These are phyloP conservation scores for Limnanthes douglasii DNA, from an alignment of 345 rosid species.

Conservation along the genomic window DNA sequence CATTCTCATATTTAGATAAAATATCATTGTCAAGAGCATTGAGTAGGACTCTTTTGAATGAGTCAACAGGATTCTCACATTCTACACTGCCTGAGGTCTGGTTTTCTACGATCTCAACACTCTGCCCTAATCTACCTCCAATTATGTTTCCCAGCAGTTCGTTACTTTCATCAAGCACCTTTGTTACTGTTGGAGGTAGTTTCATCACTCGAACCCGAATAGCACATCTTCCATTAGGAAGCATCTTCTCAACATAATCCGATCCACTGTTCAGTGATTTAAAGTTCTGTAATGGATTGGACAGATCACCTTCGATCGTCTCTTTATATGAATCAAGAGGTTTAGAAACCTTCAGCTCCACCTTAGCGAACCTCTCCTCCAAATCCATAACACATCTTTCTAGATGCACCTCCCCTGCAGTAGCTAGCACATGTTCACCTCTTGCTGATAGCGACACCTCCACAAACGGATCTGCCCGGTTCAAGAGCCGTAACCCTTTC, in stretches of 20 bases:
- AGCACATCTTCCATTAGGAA: slow-evolving; percentile 63
- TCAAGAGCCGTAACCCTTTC: slow-evolving; percentile 80
- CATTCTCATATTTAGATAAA: slow-evolving; percentile 24
- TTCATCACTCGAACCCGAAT: slow-evolving; percentile 71
- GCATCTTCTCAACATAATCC: slow-evolving; percentile 59
- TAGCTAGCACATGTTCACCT: slow-evolving; percentile 90
- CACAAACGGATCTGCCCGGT: slow-evolving; percentile 89
- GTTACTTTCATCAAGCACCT: slow-evolving; percentile 70
- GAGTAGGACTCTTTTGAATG: slow-evolving; percentile 26
- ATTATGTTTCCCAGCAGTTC: slow-evolving; percentile 56
- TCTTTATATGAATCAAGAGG: slow-evolving; percentile 89
- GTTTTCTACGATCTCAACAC: slow-evolving; percentile 28
- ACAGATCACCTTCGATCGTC: slow-evolving; percentile 60
- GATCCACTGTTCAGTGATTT: slow-evolving; percentile 30
- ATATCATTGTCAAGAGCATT: slow-evolving; percentile 69
- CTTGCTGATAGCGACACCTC: slow-evolving; percentile 80
- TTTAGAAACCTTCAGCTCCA: slow-evolving; percentile 65
- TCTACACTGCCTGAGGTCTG: slow-evolving; percentile 17
- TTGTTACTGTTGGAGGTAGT: slow-evolving; percentile 59
- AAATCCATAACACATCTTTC: slow-evolving; percentile 88
- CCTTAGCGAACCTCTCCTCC: slow-evolving; percentile 85
- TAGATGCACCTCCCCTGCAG: slow-evolving; percentile 93
- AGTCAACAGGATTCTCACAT: slow-evolving; percentile 42
- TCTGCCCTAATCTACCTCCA: slow-evolving; percentile 41
- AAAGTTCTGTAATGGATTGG: slow-evolving; percentile 47